Evolutionary conservation across 495 filamentous ascomycete genomes (phyloP), one percentile per base, ranked within the genome.

Genomic region (Tuber microsphaerosporum): DNA sequence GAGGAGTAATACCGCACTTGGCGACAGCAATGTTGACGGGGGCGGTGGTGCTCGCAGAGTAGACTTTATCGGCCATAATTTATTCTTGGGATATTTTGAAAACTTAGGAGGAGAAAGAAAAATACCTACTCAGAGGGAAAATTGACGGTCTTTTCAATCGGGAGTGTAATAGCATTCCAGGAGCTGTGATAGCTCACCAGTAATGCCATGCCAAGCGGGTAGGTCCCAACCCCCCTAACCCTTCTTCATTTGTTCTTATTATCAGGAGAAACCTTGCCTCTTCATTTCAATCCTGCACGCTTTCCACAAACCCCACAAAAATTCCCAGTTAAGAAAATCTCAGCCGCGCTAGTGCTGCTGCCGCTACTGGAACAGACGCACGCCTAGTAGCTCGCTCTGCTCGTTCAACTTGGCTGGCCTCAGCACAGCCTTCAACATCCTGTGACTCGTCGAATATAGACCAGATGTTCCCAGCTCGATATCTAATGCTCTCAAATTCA

Each of bases 21-120:
- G 98, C 94, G 51, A 99, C 95, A 74, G 95, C 95, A 82, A 99
- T 98, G 87, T 99, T 99, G 80, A 98, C 96, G 17, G 95, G 95
- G 39, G 96, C 95, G 48, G 93, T 97, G 69, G 94, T 97, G 85
- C 92, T 97, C 71, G 95, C 93, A 81, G 92, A 90, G 87, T 94
- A 93, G 82, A 98, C 84, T 70, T 84, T 86, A 68, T 87, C 84
- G 43, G 86, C 83, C 88, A 89, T 89, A 74, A 31, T 78, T 42
- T 73, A 71, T 56, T 73, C 34, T 71, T 5, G 12, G 71, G 73
- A 37, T 8, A 17, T 37, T 70, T 74, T 71, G 69, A 71, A 39
- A 37, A 46, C 19, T 19, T 46, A 46, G 4, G 20, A 70, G 26
- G 26, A 41, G 22, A 39, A 71, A 26, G 31, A 56, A 26, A 56